phyloP scores from a whole-genome alignment of 2,329 filamentous ascomycete genomes.

The Lecanosticta acicola region DNA sequence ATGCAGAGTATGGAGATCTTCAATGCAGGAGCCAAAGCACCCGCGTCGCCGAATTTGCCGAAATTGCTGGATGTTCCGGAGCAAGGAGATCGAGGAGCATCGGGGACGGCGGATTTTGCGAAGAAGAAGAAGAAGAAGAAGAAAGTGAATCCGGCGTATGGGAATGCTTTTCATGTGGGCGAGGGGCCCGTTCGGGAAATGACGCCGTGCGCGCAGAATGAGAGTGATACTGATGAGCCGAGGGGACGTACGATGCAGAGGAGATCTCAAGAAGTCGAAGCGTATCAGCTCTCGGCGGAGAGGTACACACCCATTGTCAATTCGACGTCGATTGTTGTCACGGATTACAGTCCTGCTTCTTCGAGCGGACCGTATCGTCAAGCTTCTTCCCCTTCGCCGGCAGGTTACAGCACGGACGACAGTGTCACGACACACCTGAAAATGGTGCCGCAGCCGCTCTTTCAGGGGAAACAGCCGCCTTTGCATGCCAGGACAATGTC shows the following conservation, averaged over 20 bases:
- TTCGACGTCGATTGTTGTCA: no score
- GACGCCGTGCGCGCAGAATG: conserved; percentile 7
- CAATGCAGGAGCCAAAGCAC: background rate
- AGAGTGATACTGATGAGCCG: conserved; percentile 9
- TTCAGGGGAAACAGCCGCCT: conserved; percentile 18
- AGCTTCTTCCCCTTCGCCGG: conserved; percentile 8
- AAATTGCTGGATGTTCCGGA: no score
- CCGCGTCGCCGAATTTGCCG: background rate
- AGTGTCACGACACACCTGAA: conserved; percentile 28
- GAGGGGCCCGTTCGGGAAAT: conserved; percentile 14
- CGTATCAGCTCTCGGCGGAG: no score
- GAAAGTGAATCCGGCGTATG: background rate
- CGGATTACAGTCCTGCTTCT: no score
- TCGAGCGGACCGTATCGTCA: no score
- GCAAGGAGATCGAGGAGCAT: no score
- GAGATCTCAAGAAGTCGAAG: background rate
- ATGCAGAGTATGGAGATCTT: conserved; percentile 9
- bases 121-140: no score
- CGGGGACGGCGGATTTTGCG: no score
- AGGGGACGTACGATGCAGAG: conserved; percentile 13
- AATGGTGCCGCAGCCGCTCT: conserved; percentile 30
- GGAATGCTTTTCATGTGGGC: conserved; percentile 15
- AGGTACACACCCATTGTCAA: no score
- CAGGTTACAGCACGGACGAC: conserved; percentile 17
- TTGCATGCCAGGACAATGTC: background rate